phyloP scores from a whole-genome alignment of 2,329 filamentous ascomycete species.

The Penicillium expansum region DNA sequence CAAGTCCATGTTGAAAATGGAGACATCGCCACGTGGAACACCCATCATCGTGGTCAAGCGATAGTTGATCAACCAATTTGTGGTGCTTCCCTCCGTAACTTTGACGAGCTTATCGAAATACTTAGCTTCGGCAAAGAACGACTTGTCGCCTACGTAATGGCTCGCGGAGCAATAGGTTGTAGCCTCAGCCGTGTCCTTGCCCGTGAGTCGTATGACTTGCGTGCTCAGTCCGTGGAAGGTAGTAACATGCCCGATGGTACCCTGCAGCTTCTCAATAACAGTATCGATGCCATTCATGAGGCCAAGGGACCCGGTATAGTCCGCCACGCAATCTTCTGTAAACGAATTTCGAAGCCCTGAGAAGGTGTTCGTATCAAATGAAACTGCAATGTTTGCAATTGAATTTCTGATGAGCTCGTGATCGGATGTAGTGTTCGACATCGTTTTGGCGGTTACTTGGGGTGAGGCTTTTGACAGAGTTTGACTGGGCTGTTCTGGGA shows the following conservation, averaged over 20 bases:
- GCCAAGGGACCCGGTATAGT: background rate
- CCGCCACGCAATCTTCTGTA: background rate
- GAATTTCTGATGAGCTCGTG: background rate
- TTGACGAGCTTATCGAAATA: background rate
- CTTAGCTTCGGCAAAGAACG: background rate
- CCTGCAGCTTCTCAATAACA: background rate
- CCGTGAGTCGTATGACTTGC: background rate
- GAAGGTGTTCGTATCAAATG: background rate
- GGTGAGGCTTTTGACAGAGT: background rate
- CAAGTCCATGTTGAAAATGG: background rate
- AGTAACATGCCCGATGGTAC: background rate
- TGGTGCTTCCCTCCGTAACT: background rate
- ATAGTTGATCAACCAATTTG: background rate
- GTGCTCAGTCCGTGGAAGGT: background rate
- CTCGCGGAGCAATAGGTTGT: background rate
- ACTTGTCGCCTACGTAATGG: background rate
- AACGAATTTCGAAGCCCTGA: background rate
- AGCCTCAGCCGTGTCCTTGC: background rate
- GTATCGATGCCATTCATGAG: background rate
- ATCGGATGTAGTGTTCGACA: background rate
- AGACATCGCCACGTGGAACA: background rate
- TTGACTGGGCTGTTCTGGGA: background rate
- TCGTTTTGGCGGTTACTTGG: background rate
- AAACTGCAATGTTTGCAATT: background rate
- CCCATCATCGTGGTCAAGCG: slow-evolving; percentile 2